Percentiles rank a stretch among this genome's conserved stretches.
phyloP scores from a whole-genome alignment of 495 filamentous ascomycete genomes.

The Xeromyces bisporus region DNA sequence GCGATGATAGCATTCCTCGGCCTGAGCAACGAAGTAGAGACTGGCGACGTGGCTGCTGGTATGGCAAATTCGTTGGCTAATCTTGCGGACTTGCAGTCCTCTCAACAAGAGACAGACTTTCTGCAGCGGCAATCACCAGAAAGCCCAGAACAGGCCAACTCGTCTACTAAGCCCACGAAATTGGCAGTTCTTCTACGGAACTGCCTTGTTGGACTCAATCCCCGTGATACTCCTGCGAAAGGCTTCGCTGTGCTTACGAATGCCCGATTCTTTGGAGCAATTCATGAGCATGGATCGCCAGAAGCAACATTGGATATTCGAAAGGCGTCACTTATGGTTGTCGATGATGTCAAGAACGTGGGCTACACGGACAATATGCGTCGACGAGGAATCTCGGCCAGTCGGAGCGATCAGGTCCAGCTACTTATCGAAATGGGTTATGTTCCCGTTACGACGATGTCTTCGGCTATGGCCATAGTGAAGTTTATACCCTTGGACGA shows the following conservation, averaged over 20 bases:
- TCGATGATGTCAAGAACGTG: slow-evolving; percentile 52
- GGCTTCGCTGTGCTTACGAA: slow-evolving; percentile 62
- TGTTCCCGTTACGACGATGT: slow-evolving; percentile 71
- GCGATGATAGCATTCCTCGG: slow-evolving; percentile 65
- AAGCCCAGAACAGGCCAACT: slow-evolving; percentile 5
- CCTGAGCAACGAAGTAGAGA: slow-evolving; percentile 45
- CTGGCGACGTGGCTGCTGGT: slow-evolving; percentile 55
- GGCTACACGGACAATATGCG: slow-evolving; percentile 25
- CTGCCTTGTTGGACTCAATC: slow-evolving; percentile 73
- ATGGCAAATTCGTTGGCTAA: slow-evolving; percentile 68
- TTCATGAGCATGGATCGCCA: slow-evolving; percentile 43
- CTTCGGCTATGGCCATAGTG: slow-evolving; percentile 51
- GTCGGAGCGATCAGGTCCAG: slow-evolving; percentile 42
- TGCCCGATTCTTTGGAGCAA: slow-evolving; percentile 42
- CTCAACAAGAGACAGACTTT: slow-evolving; percentile 5
- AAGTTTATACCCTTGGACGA: slow-evolving; percentile 33
- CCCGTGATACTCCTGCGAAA: slow-evolving; percentile 56
- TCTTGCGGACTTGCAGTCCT: slow-evolving; percentile 39
- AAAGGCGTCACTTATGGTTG: slow-evolving; percentile 66
- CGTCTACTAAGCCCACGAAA: slow-evolving; percentile 36
- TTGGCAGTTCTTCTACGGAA: slow-evolving; percentile 61
- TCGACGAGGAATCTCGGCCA: slow-evolving; percentile 28
- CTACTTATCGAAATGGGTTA: slow-evolving; percentile 56
- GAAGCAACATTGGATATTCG: slow-evolving; percentile 49
- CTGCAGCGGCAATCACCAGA: slow-evolving; percentile 6